Conservation (phyloP, 148 eudicot genomes). For the Camellia lanceoleosa region DNA sequence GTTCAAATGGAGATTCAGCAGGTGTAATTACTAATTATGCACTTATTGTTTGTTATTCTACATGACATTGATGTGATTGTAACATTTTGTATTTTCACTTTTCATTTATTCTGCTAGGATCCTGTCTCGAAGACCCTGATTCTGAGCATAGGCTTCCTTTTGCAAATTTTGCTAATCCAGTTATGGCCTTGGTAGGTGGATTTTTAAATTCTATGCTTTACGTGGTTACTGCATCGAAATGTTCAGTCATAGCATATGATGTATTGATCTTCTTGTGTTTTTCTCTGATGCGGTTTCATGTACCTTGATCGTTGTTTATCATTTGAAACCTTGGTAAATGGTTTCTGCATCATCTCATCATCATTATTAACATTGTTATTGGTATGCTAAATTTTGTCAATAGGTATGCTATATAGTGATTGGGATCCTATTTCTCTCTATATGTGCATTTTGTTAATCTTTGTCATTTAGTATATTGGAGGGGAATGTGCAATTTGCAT, state of each 20-base stretch:
- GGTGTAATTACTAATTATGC: constrained; percentile 25
- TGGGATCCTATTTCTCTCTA: no score
- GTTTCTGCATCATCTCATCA: no score
- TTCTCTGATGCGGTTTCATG: not conserved
- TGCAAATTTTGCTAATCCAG: constrained; percentile 76
- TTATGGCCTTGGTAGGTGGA: constrained; percentile 72
- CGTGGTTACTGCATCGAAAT: constrained; percentile 3
- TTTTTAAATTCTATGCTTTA: constrained; percentile 6
- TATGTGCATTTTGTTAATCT: no score
- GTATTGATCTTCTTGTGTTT: not conserved
- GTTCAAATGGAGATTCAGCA: constrained; percentile 62
- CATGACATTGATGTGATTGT: constrained; percentile 12
- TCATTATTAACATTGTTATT: no score
- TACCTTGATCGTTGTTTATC: not conserved
- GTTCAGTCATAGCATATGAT: not conserved
- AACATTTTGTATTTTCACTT: not conserved
- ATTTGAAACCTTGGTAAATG: no score
- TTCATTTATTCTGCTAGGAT: constrained; percentile 42
- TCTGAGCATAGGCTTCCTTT: constrained; percentile 67
- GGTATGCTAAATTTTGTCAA: no score
- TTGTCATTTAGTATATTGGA: no score
- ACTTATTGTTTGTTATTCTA: constrained; percentile 14
- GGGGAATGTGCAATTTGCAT: no score
- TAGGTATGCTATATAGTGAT: no score
- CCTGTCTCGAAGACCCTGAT: constrained; percentile 39